These are phyloP conservation scores for Trapa incisa DNA, from an alignment of 345 rosid genomes.

Conservation along the genomic window DNA sequence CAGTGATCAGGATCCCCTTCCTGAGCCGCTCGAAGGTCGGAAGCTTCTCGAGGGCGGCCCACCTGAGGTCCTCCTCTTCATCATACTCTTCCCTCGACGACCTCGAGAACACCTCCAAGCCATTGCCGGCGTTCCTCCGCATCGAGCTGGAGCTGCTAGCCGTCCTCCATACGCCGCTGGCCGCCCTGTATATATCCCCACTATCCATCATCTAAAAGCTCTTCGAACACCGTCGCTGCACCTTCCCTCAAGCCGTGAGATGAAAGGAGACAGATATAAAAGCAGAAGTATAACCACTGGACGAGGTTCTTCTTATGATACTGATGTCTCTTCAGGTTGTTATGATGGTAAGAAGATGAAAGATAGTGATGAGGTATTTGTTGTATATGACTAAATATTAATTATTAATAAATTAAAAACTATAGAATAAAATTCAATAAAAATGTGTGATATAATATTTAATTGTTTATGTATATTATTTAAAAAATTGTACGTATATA, in stretches of 20 bases:
- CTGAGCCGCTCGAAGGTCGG: constrained; percentile 32
- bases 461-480: no score
- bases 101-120: constrained; percentile 32
- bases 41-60: constrained; percentile 38
- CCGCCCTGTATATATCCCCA: constrained; percentile 23
- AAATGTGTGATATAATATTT: no score
- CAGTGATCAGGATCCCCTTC: constrained; percentile 25
- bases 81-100: constrained; percentile 52
- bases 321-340: no score
- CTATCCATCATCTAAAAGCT: neutral
- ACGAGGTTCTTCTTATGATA: no score
- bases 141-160: constrained; percentile 5
- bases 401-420: no score
- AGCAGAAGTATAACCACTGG: no score
- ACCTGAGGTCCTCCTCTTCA: constrained; percentile 39
- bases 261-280: no score
- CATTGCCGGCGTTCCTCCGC: constrained; percentile 15
- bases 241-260: neutral
- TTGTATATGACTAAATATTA: no score
- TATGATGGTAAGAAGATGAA: no score
- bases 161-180: constrained; percentile 17
- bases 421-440: no score
- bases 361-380: no score
- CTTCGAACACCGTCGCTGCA: neutral
- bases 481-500: no score